Evolutionary conservation across 768 basidiomycete genomes (phyloP).

Genomic region (Podaxis sp.): DNA sequence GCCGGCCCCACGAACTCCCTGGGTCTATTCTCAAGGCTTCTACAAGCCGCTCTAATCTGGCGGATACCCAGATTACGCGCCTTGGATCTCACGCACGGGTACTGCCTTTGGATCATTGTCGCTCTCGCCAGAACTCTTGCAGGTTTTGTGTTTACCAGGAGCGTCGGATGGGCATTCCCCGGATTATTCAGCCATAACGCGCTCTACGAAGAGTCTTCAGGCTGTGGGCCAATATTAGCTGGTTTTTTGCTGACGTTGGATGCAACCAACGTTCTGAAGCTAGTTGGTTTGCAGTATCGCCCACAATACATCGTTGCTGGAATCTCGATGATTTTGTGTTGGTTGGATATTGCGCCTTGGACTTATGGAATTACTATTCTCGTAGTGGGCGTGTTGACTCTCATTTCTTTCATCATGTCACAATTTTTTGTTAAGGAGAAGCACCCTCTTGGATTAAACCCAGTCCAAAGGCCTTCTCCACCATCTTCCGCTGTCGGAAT

Average conservation of each 20-base stretch:
- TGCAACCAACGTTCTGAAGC: background rate
- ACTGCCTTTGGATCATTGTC: slow-evolving; percentile 26
- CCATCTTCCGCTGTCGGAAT: background rate
- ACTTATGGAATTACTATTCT: slow-evolving; percentile 32
- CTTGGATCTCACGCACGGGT: slow-evolving; percentile 16
- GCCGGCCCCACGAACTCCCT: slow-evolving; percentile 23
- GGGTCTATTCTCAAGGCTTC: slow-evolving; percentile 23
- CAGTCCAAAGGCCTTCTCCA: background rate
- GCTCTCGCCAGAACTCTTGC: slow-evolving; percentile 22
- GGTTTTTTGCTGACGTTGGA: background rate
- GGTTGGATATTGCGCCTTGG: slow-evolving; percentile 37
- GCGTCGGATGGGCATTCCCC: slow-evolving; percentile 37
- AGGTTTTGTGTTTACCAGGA: slow-evolving; percentile 25
- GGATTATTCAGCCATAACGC: slow-evolving; percentile 37
- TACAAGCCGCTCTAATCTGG: slow-evolving; percentile 24
- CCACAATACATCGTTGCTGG: background rate
- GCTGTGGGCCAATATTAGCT: slow-evolving; percentile 31
- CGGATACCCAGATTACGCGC: slow-evolving; percentile 17
- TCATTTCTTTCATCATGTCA: slow-evolving; percentile 13
- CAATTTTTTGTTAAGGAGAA: background rate
- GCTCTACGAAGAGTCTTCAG: slow-evolving; percentile 34
- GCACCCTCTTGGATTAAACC: background rate
- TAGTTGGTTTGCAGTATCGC: slow-evolving; percentile 11
- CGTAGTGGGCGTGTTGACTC: slow-evolving; percentile 21
- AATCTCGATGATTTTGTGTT: slow-evolving; percentile 4